These are phyloP conservation scores for Colletotrichum sp. DNA, from an alignment of 2,329 filamentous ascomycete species.

Conservation along the genomic window DNA sequence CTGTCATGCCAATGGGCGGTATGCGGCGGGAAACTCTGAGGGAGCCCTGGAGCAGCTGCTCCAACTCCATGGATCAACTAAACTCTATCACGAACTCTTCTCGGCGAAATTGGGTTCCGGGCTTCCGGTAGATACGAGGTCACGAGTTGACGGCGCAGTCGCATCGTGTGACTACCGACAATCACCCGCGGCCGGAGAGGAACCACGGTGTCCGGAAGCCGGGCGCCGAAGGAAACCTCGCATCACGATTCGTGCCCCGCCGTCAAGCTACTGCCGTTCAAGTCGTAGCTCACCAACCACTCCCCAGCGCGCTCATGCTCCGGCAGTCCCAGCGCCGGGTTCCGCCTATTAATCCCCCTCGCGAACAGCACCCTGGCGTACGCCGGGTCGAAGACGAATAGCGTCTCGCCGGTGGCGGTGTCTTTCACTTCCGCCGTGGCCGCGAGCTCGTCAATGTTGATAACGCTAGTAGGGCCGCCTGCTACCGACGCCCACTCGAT, in stretches of 20 bases:
- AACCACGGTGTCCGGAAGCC: not conserved
- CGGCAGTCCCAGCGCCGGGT: slow-evolving; percentile 7
- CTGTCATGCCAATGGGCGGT: not conserved
- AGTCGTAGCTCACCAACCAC: slow-evolving; percentile 9
- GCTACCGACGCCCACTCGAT: slow-evolving; percentile 8
- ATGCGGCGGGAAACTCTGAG: not conserved
- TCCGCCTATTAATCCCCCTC: slow-evolving; percentile 17
- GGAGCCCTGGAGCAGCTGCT: not conserved
- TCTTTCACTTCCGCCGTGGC: not conserved
- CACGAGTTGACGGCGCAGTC: not conserved
- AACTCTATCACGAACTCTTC: not conserved
- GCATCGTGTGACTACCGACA: not conserved
- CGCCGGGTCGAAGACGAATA: slow-evolving; percentile 19
- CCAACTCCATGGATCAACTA: not conserved
- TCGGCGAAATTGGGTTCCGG: not conserved
- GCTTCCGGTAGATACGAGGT: not conserved
- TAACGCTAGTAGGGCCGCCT: not conserved
- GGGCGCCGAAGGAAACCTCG: not conserved
- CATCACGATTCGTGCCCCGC: not conserved
- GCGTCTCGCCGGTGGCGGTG: not conserved
- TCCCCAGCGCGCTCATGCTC: slow-evolving; percentile 6
- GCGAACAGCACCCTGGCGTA: slow-evolving; percentile 20
- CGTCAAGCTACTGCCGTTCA: not conserved
- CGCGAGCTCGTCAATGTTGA: not conserved
- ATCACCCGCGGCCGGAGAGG: not conserved